Base-by-base conservation (phyloP, 2,329 filamentous ascomycete genomes). In the Aspergillus sclerotialis region DNA sequence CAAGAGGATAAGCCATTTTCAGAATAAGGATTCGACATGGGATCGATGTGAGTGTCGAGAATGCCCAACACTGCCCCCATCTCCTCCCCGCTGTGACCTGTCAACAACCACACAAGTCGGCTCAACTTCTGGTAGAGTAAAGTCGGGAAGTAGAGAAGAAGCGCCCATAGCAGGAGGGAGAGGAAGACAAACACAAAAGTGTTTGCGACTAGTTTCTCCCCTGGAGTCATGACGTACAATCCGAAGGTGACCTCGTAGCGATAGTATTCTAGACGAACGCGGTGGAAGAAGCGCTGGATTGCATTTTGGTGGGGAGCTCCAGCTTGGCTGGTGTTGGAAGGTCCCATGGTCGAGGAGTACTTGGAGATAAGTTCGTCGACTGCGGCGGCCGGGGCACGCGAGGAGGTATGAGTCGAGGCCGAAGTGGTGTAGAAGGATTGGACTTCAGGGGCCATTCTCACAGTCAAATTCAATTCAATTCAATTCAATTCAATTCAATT, bases 211-310 rank as follows among this genome's bases (percentile, higher is more conserved):
- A 61, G 41, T 37, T 67, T 70, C 43, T 70, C 65, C 30, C 46
- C 53, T 1, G 62, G 54, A 0, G 61, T 66, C 59, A 69, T 57
- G 15, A 66, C 53, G 40, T 68, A 68, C 5, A 64, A 45, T 5
- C 61, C 59, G 36, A 63, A 67, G 3, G 65, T 69, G 30, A 69
- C 63, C 44, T 69, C 64, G 40, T 68, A 69, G 35, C 58, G 63
- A 42, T 69, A 67, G 36, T 68, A 68, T 45, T 57, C 58, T 14
- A 68, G 57, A 19, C 56, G 55, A 33, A 62, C 30, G 23, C 53
- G 54, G 40, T 64, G 56, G 18, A 47, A 18, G 27, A 47, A 19
- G 10, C 55, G 57, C 30, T 51, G 52, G 13, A 62, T 13, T 9
- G 55, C 31, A 31, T 50, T 51, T 25, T 47, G 50, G 14, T 40